Evolutionary conservation across 1,284 basidiomycete genomes (phyloP).

Genomic region (Bondarzewia mesenterica): DNA sequence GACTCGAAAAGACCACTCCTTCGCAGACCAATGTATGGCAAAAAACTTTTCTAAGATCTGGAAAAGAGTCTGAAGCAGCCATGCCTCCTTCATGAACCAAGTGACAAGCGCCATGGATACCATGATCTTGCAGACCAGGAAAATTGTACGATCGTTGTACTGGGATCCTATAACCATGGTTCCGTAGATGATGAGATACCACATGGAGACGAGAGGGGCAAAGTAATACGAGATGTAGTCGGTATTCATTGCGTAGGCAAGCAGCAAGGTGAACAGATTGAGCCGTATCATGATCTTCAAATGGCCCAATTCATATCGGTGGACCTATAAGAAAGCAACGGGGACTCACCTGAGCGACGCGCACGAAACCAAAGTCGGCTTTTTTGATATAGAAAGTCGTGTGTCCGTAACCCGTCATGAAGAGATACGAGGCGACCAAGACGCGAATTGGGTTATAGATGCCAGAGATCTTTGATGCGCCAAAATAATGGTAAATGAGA

Average conservation of each 20-base stretch:
- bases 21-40: constrained; percentile 75
- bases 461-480: constrained; percentile 79
- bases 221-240: constrained; percentile 88
- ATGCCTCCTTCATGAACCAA: constrained; percentile 57
- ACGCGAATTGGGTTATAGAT: constrained; percentile 88
- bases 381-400: constrained; percentile 78
- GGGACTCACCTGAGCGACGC: constrained; percentile 53
- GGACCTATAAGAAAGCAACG: background rate
- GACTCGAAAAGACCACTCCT: constrained; percentile 83
- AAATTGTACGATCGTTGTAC: constrained; percentile 62
- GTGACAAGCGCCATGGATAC: constrained; percentile 56
- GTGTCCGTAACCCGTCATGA: constrained; percentile 73
- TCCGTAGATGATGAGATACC: constrained; percentile 80
- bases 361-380: constrained; percentile 73
- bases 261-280: constrained; percentile 73
- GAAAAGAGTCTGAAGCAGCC: constrained; percentile 62
- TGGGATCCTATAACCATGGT: constrained; percentile 68
- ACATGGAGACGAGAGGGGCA: constrained; percentile 72
- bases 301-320: background rate
- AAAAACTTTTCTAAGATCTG: constrained; percentile 54
- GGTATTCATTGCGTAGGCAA: constrained; percentile 87
- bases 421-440: constrained; percentile 82
- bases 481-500: constrained; percentile 84
- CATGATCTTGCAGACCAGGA: constrained; percentile 66
- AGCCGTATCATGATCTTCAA: constrained; percentile 69